A percentile compares a stretch with the other conserved stretches of the same genome.
Evolutionary conservation across 768 basidiomycete genomes (phyloP).

Genomic region (Phylloporus sp.): DNA sequence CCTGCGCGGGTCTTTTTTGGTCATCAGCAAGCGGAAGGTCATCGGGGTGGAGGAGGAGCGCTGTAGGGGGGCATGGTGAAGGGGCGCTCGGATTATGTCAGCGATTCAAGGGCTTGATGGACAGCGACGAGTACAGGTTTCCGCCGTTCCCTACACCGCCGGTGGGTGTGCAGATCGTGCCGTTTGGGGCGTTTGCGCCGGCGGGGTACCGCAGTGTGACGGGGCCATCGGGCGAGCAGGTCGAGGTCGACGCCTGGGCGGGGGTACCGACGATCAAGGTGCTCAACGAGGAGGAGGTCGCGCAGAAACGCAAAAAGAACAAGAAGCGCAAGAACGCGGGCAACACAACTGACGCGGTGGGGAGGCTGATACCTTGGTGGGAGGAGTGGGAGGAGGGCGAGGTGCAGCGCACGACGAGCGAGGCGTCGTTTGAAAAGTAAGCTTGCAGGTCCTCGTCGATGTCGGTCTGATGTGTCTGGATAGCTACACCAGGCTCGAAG

Average conservation of each 20-base stretch:
- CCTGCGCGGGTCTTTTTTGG: constrained; percentile 23
- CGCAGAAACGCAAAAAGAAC: constrained; percentile 13
- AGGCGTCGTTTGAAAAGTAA: constrained; percentile 27
- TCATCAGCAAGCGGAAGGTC: constrained; percentile 20
- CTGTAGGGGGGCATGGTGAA: background rate
- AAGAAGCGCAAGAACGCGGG: constrained; percentile 19
- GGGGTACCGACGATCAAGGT: constrained; percentile 27
- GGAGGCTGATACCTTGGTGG: constrained; percentile 30
- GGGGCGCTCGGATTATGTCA: constrained; percentile 10
- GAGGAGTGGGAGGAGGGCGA: constrained; percentile 32
- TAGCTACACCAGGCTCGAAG: constrained; percentile 12
- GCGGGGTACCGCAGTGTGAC: constrained; percentile 16
- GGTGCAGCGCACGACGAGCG: constrained; percentile 16
- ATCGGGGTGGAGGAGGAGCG: constrained; percentile 4
- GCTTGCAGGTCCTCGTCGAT: constrained; percentile 9
- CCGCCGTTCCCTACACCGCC: constrained; percentile 48
- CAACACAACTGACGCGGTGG: constrained; percentile 14
- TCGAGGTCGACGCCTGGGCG: constrained; percentile 26
- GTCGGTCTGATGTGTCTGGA: background rate
- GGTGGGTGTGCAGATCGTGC: constrained; percentile 37
- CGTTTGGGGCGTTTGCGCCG: constrained; percentile 40
- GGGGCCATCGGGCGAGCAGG: constrained; percentile 6
- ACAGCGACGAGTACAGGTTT: constrained; percentile 22
- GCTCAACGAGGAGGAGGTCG: constrained; percentile 20
- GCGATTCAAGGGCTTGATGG: background rate